Base-by-base conservation (phyloP, 2,329 filamentous ascomycete genomes). In the Trichoderma breve region DNA sequence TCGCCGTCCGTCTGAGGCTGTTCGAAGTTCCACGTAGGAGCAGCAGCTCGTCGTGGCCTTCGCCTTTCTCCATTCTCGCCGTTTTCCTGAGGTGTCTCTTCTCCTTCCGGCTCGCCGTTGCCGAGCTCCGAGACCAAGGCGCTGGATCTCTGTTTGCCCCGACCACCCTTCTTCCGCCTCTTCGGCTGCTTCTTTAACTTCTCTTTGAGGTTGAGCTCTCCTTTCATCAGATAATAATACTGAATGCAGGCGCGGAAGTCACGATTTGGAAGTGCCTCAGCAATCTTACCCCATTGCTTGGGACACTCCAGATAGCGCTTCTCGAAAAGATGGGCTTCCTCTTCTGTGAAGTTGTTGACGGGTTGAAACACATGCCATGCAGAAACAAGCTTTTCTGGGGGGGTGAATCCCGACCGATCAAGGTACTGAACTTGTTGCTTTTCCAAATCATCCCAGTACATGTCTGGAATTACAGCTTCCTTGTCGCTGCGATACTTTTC, bases 151-250 rank as follows among this genome's bases (percentile, higher is more conserved):
- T 88, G 86, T 79, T 91, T 90, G 43, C 84, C 85, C 76, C 88
- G 81, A 75, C 85, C 75, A 78, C 85, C 82, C 84, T 88, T 86
- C 84, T 88, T 86, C 73, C 87, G 84, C 77, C 86, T 85, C 79
- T 86, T 88, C 72, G 86, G 88, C 80, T 88, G 89, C 81, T 86
- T 89, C 80, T 89, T 91, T 34, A 92, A 85, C 81, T 92, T 93
- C 78, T 93, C 91, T 79, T 95, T 94, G 73, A 95, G 90, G 74
- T 93, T 91, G 55, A 90, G 87, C 61, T 90, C 86, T 82, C 91
- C 92, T 82, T 90, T 96, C 78, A 91, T 93, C 74, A 93, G 86
- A 80, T 96, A 96, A 81, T 96, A 96, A 80, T 95, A 94, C 78
- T 94, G 91, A 76, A 96, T 96, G 80, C 92, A 94, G 61, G 92